Evolutionary conservation across 495 filamentous ascomycete species (phyloP).

Genomic region (Xylaria palmicola): DNA sequence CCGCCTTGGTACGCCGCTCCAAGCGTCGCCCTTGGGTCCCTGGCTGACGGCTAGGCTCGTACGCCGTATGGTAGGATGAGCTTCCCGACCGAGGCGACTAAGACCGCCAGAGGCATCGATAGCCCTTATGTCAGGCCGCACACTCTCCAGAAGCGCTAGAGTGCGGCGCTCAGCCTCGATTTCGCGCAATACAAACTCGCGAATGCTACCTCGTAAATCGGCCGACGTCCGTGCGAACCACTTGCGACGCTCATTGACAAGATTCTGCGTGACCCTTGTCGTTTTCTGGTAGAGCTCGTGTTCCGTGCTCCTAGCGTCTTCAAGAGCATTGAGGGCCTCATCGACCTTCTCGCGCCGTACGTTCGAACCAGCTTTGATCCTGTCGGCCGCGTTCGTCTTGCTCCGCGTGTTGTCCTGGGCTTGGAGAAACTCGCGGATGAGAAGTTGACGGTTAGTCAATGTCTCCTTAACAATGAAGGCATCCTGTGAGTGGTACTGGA

Average conservation of each 20-base stretch:
- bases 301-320: slow-evolving; percentile 81
- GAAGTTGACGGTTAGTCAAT: slow-evolving; percentile 95
- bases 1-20: slow-evolving; percentile 89
- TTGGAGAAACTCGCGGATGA: slow-evolving; percentile 90
- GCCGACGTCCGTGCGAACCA: slow-evolving; percentile 87
- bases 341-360: slow-evolving; percentile 94
- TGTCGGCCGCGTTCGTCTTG: slow-evolving; percentile 80
- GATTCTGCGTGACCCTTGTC: slow-evolving; percentile 80
- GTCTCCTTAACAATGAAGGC: slow-evolving; percentile 99
- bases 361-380: slow-evolving; percentile 77
- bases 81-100: slow-evolving; percentile 81
- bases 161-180: slow-evolving; percentile 95
- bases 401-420: slow-evolving; percentile 78
- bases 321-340: slow-evolving; percentile 83
- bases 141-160: slow-evolving; percentile 85
- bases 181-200: slow-evolving; percentile 90
- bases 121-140: slow-evolving; percentile 86
- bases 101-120: slow-evolving; percentile 91
- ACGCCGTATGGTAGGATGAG: slow-evolving; percentile 73
- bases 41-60: slow-evolving; percentile 80
- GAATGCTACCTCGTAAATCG: slow-evolving; percentile 75
- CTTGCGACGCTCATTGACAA: slow-evolving; percentile 81
- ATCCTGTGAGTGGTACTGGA: slow-evolving; percentile 93
- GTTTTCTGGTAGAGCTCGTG: slow-evolving; percentile 77
- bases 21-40: slow-evolving; percentile 93